Evolutionary conservation across 768 basidiomycete genomes (phyloP), one percentile per base, ranked within the genome.

Genomic region (Suillus brevipes): DNA sequence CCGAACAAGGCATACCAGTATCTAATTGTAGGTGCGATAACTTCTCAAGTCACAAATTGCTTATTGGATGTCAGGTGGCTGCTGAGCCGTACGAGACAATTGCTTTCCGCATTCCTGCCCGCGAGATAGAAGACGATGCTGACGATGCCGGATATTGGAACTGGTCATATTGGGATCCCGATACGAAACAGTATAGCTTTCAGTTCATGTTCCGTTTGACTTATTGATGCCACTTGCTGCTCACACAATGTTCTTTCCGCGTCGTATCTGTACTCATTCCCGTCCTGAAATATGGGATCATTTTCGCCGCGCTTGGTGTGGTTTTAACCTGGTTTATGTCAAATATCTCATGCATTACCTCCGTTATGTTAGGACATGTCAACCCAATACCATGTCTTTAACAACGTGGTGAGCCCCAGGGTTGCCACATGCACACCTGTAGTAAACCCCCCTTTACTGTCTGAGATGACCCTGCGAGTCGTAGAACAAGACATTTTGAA

Each of bases 61-160:
- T 68, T 75, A 83, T 49, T 2, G 37, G 65, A 62, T 62, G 59
- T 67, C 65, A 99, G 97, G 94, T 99, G 65, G 97, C 97, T 20
- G 96, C 97, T n/a, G 97, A 99, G 71, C 97, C 97, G 6, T 99
- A 99, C 74, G 97, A 99, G 79, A 98, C 97, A 4, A 95, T 99
- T 70, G 94, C 97, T 23, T 99, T 99, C 83, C 93, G 96, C 20
- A 95, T 99, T 72, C 97, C 97, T 52, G 93, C 97, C 36, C 88
- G 94, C 59, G 96, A 99, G 78, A 96, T 99, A 66, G 96, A 99
- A 78, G 95, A 97, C 71, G 94, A 95, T 72, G 86, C 92, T 55
- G 90, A 94, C 66, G 94, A 96, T 71, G 91, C 91, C 34, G 90
- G 90, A 16, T 92, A 89, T 69, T 95, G 92, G 91, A 94, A 93